phyloP scores from a whole-genome alignment of 164 flowering plant genomes.

The Stephania japonica region DNA sequence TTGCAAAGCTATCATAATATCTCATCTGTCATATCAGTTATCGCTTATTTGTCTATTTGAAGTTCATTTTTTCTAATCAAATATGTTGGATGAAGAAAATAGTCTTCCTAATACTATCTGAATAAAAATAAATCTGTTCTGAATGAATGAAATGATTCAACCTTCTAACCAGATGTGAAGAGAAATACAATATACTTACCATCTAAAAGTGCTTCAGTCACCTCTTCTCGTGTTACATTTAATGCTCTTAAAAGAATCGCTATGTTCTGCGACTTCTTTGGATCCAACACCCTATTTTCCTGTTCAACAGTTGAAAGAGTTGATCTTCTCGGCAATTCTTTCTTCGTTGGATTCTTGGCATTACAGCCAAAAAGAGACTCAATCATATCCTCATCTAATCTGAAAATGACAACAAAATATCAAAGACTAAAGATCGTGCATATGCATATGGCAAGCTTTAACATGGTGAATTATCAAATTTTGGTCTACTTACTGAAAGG shows the following conservation, averaged over 20 bases:
- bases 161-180: too few relatives aligned
- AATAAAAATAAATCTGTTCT: neutral
- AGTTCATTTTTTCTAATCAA: neutral
- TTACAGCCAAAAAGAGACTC: slow-evolving; percentile 86
- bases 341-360: slow-evolving; percentile 42
- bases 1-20: neutral
- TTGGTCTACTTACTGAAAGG: slow-evolving; percentile 82
- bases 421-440: slow-evolving; percentile 10
- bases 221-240: slow-evolving; percentile 92
- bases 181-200: slow-evolving; percentile 49
- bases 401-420: slow-evolving; percentile 23
- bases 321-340: slow-evolving; percentile 52
- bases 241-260: slow-evolving; percentile 88
- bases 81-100: neutral
- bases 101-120: neutral
- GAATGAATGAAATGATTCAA: neutral
- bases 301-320: slow-evolving; percentile 49
- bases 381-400: slow-evolving; percentile 94
- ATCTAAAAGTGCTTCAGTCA: slow-evolving; percentile 80
- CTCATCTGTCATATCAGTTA: neutral
- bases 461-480: neutral
- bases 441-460: neutral
- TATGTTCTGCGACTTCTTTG: slow-evolving; percentile 97
- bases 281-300: slow-evolving; percentile 85
- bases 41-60: neutral